phyloP scores from a whole-genome alignment of 2,329 filamentous ascomycete species.

The Nothopassalora personata region DNA sequence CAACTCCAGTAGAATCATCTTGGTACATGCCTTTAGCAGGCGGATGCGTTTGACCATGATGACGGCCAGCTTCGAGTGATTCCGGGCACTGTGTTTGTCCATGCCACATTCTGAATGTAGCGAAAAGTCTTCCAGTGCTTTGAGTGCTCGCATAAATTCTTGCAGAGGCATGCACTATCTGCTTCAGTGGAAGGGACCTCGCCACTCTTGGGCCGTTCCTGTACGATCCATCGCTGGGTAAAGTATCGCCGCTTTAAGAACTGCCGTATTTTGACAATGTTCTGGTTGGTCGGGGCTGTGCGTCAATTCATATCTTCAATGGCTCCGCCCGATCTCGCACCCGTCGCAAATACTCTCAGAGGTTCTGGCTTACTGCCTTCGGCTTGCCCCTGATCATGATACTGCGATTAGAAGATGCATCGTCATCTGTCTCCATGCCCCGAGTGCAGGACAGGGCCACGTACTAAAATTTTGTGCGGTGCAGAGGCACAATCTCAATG shows the following conservation, averaged over 20 bases:
- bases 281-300: background rate
- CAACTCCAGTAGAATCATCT: background rate
- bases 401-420: background rate
- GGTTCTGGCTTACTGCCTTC: conserved; percentile 1
- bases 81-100: background rate
- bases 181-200: background rate
- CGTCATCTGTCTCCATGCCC: conserved; percentile 1
- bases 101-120: background rate
- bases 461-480: background rate
- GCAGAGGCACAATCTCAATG: background rate
- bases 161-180: background rate
- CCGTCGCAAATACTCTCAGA: background rate
- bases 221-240: background rate
- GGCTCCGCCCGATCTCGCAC: background rate
- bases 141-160: background rate
- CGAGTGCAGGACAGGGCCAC: conserved; percentile 8
- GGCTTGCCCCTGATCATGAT: background rate
- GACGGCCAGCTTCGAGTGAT: background rate
- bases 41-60: background rate
- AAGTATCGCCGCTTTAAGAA: background rate
- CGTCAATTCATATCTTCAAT: conserved; percentile 2
- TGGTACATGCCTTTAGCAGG: background rate
- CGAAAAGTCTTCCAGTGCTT: background rate
- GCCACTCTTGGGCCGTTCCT: background rate
- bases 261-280: background rate